Conservation (phyloP, 441 rosid genomes). For the Pelargonium cotyledonis region DNA sequence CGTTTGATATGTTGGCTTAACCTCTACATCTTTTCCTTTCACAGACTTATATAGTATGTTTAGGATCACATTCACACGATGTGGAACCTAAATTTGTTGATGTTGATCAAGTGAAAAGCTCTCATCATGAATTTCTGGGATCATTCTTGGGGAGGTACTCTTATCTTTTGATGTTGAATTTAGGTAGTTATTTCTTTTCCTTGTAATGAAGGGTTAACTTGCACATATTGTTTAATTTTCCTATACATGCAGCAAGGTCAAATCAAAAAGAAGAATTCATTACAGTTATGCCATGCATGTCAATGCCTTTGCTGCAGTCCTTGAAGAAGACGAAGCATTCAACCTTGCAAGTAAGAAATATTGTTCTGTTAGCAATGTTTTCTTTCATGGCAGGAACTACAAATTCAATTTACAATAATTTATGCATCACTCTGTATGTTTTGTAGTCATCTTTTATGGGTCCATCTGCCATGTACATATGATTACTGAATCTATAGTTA, state of each 20-base stretch:
- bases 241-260: no score
- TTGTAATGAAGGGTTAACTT: no score
- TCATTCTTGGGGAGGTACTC: conserved; percentile 15
- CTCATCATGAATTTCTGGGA: conserved; percentile 17
- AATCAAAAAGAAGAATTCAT: not conserved
- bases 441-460: no score
- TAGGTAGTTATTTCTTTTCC: no score
- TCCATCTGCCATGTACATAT: no score
- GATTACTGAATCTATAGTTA: no score
- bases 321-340: not conserved
- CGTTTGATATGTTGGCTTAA: not conserved
- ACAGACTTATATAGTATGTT: conserved; percentile 20
- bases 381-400: no score
- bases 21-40: not conserved
- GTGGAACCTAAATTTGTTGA: conserved; percentile 6
- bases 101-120: not conserved
- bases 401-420: no score
- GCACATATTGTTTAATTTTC: no score
- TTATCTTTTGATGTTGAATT: no score
- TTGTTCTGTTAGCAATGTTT: not conserved
- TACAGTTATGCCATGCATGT: conserved; percentile 3
- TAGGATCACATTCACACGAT: conserved; percentile 20
- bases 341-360: not conserved
- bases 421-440: no score
- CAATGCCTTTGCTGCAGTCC: not conserved